Base-by-base conservation (phyloP, 2,329 filamentous ascomycete genomes). In the Emergomyces africanus region DNA sequence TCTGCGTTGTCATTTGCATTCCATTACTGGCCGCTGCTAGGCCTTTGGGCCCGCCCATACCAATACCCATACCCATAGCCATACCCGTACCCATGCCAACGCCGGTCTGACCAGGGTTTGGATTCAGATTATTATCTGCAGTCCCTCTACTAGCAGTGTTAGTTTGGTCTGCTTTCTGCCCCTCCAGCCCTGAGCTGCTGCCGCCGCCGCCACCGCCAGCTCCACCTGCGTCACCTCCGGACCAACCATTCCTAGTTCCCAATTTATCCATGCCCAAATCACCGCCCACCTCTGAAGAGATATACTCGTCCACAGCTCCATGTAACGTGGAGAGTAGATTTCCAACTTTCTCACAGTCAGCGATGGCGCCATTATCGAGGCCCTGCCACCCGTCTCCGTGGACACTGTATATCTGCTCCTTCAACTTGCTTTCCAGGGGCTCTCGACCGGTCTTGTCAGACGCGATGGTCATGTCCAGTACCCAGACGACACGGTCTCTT, bases 311-410 rank as follows among this genome's bases (percentile, higher is more conserved):
- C n/a, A 65, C 25, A 25, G 63, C 28, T 28, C 39, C 20, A 54
- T 65, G 53, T 6, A 65, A 50, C 23, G 54, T 65, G 28, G 59
- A 61, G 49, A 76, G 58, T 20, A 75, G 65, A 54, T 68, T 67
- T 30, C 66, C 68, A 20, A 74, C 64, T 57, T 68, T 69, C 35
- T 68, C 66, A 39, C 66, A 63, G 28, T 68, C 65, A 14, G 71
- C 69, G 37, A 74, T 66, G 37, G 68, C 71, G 18, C 73, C 74
- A 60, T 69, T 70, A 12, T 70, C 72, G 15, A 75, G 64, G 14
- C 74, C 74, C 51, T 66, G 69, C 74, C 74, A 76, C 5, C 73
- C 72, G 55, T 72, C 64, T 41, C 72, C 72, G 44, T 66, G 70
- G 3, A 69, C 68, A 39, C 66, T 66, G 61, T 72, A 75, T 46